These are phyloP conservation scores for Cercospora zeae-maydis DNA, from an alignment of 2,329 filamentous ascomycete genomes.

Conservation along the genomic window DNA sequence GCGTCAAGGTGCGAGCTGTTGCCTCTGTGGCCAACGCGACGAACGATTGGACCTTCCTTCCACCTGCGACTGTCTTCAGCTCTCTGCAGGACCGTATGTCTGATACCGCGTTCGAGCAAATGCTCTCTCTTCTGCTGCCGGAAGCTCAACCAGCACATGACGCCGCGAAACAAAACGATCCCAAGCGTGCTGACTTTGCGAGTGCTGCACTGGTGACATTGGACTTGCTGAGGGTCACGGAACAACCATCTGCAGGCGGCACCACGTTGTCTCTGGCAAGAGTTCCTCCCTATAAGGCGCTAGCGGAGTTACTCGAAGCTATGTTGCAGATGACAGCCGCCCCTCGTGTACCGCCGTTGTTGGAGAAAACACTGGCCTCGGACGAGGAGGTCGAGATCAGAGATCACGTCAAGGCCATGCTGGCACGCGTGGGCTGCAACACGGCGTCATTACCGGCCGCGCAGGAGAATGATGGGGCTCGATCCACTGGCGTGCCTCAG, in stretches of 20 bases:
- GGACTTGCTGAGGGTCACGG: constrained; percentile 13
- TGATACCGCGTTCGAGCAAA: constrained; percentile 15
- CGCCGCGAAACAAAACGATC: not conserved
- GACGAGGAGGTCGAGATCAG: not conserved
- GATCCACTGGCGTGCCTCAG: not conserved
- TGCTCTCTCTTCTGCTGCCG: constrained; percentile 20
- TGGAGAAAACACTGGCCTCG: not conserved
- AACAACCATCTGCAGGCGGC: not conserved
- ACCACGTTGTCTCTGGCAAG: not conserved
- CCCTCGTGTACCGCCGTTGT: not conserved
- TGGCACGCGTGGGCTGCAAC: constrained; percentile 1
- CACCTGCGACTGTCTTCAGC: constrained; percentile 15
- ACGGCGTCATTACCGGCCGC: not conserved
- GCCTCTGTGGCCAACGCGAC: not conserved
- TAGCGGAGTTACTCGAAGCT: not conserved
- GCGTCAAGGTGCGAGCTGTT: constrained; percentile 2
- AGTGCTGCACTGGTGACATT: constrained; percentile 25
- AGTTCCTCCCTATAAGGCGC: not conserved
- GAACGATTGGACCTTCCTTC: constrained; percentile 23
- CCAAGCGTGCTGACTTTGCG: constrained; percentile 18
- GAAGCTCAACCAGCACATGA: not conserved
- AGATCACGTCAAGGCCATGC: constrained; percentile 2
- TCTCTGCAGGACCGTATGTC: constrained; percentile 3
- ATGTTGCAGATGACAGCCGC: not conserved
- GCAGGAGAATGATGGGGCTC: not conserved